A percentile compares a stretch with the other conserved stretches of the same genome.
Evolutionary conservation across 805 yeast species (phyloP).

Genomic region (Ogataea chonburiensis): DNA sequence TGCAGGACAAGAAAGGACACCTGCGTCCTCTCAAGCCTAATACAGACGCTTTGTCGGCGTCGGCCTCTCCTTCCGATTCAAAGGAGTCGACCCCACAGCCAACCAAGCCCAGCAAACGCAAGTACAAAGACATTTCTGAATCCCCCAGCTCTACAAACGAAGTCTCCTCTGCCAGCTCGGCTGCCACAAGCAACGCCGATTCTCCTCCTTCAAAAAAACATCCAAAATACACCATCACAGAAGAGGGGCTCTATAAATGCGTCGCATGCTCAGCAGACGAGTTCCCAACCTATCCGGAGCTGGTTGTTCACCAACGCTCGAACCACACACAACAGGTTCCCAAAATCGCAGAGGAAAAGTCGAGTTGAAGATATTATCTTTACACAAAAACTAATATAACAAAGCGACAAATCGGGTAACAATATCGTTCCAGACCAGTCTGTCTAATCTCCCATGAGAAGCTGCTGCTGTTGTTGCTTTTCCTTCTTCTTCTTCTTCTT

Average conservation of each 20-base stretch:
- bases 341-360: slow-evolving; percentile 1
- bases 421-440: background rate
- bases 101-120: slow-evolving; percentile 6
- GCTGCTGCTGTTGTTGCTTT: slow-evolving; percentile 11
- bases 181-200: slow-evolving; percentile 1
- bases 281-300: slow-evolving; percentile 21
- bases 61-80: slow-evolving; percentile 5
- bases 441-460: slow-evolving; percentile 9
- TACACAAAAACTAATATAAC: slow-evolving; percentile 17
- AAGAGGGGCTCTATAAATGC: slow-evolving; percentile 23
- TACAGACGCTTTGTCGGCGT: slow-evolving; percentile 1
- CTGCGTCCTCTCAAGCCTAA: slow-evolving; percentile 22
- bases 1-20: slow-evolving; percentile 16
- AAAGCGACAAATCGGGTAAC: slow-evolving; percentile 11
- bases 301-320: slow-evolving; percentile 23
- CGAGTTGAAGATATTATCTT: slow-evolving; percentile 5
- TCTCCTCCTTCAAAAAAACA: slow-evolving; percentile 5
- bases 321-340: slow-evolving; percentile 22
- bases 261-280: slow-evolving; percentile 16
- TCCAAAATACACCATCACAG: slow-evolving; percentile 22
- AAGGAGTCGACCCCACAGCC: slow-evolving; percentile 8
- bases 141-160: slow-evolving; percentile 5
- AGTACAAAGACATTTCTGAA: slow-evolving; percentile 6
- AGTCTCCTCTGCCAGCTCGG: slow-evolving; percentile 1
- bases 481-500: slow-evolving; percentile 50